Evolutionary conservation across 768 basidiomycete species (phyloP), one percentile per base, ranked within the genome.

Genomic region (Lactarius evosmus): DNA sequence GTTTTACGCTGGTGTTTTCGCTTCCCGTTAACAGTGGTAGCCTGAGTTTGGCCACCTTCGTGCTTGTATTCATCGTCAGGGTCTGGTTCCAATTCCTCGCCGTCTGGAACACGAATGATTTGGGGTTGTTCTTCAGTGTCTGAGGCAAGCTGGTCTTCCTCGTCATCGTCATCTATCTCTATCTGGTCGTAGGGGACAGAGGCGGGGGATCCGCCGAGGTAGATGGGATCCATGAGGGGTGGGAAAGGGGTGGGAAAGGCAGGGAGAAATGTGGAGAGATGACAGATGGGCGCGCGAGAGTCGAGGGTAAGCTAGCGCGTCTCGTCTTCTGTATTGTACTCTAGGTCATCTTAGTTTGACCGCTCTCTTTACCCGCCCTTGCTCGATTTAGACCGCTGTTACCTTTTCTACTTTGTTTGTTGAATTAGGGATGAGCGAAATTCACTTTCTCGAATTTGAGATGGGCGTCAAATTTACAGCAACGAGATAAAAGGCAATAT

Each of bases 81-180:
- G 33, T 69, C 68, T 16, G 66, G 62, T 58, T 69, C 68, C 40
- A 69, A 12, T 33, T 69, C 66, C 53, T 69, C 66, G 34, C 68
- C 68, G 56, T 62, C 57, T 36, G 58, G 51, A 44, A 56, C 46
- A 12, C n/a, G 56, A 32, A 4, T 4, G 3, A 19, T 36, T 22
- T 59, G 49, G 33, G 56, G 49, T 34, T 53, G 52, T 55, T 66
- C 66, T n/a, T 68, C 67, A 4, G 51, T 17, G 58, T 68, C 67
- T 14, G 67, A 68, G 36, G 49, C 62, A 12, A 69, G 66, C 40
- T 69, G 66, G 66, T 69, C 68, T 58, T 69, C 68, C 29, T 69
- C 66, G 30, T 69, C 68, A 17, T 69, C 63, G 14, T 64, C 68
- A 51, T 69, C 66, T 30, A 67, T 67, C 46, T 67, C 62, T 34